phyloP scores from a whole-genome alignment of 2,329 filamentous ascomycete genomes.

The Neurospora sp. region DNA sequence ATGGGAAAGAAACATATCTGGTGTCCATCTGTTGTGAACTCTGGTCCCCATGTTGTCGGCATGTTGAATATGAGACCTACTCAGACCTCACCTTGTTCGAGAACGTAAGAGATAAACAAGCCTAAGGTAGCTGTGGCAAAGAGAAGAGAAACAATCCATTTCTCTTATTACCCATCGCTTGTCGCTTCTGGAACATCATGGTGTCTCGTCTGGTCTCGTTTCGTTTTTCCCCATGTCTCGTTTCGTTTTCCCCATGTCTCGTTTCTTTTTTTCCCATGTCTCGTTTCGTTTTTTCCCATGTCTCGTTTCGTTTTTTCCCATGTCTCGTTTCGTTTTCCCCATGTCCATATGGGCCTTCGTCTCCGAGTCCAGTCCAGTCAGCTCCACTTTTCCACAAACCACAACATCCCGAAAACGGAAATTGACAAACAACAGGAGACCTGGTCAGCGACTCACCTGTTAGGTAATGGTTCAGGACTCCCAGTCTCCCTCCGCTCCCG shows the following conservation, averaged over 20 bases:
- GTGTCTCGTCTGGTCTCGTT: not conserved
- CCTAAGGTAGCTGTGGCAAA: not conserved
- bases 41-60: not conserved
- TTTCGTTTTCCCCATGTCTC: not conserved
- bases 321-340: not conserved
- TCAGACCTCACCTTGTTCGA: not conserved
- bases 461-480: not conserved
- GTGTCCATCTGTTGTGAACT: not conserved
- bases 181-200: not conserved
- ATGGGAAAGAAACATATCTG: not conserved
- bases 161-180: not conserved
- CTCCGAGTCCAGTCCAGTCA: not conserved
- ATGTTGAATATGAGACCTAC: not conserved
- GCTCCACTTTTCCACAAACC: not conserved
- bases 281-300: not conserved
- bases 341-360: not conserved
- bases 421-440: not conserved
- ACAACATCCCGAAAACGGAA: not conserved
- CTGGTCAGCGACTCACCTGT: not conserved
- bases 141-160: not conserved
- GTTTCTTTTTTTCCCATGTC: not conserved
- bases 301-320: not conserved
- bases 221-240: no score
- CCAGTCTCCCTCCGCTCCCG: no score
- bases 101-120: not conserved